Conservation (phyloP, 169 alveolate genomes). For the Cyclospora cayetanensis region DNA sequence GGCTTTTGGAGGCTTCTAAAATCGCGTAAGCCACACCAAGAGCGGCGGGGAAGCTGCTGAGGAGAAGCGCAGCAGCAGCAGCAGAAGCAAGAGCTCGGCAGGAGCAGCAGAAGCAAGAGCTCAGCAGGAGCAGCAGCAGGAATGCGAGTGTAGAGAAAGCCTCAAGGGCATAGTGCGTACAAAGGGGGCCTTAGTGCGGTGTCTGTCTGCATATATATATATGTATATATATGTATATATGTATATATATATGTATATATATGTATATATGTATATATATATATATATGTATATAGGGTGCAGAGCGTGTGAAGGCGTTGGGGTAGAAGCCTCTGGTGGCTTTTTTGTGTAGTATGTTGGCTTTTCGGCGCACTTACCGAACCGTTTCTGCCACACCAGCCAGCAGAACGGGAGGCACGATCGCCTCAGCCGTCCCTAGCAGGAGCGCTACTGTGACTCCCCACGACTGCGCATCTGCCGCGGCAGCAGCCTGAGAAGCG, state of each 20-base stretch:
- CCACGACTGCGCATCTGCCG: neutral
- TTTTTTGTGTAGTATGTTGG: neutral
- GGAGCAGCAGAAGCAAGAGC: neutral
- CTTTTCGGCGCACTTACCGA: neutral
- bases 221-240: no score
- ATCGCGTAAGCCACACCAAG: neutral
- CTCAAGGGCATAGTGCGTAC: no score
- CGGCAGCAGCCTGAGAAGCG: neutral
- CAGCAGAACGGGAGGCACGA: neutral
- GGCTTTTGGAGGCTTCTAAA: neutral
- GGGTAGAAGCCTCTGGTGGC: no score
- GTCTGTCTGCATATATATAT: no score
- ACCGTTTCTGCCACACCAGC: neutral
- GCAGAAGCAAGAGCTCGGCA: neutral
- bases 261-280: no score
- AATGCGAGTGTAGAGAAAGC: no score
- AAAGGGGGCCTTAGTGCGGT: no score
- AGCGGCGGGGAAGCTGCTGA: neutral
- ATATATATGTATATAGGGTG: no score
- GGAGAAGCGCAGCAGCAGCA: no score
- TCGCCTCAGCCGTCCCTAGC: neutral
- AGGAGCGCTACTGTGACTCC: neutral
- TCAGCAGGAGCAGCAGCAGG: no score
- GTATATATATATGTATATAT: no score
- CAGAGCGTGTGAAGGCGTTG: no score